Conservation (phyloP, 1,284 basidiomycete species). For the Trametes pubescens region DNA sequence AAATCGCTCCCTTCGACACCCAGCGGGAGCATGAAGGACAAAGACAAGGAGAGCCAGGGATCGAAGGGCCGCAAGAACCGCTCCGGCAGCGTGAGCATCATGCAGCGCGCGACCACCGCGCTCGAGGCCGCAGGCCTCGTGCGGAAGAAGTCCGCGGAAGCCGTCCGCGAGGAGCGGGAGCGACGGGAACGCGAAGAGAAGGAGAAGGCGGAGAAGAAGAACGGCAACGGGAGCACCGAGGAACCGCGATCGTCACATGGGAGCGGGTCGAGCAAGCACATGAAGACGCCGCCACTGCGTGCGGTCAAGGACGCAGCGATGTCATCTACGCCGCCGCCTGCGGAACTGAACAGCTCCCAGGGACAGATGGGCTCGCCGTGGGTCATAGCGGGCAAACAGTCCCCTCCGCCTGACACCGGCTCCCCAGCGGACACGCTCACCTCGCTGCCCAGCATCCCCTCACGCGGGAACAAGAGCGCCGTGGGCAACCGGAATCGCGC, state of each 20-base stretch:
- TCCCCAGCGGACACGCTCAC: slow-evolving; percentile 61
- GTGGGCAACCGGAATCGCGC: slow-evolving; percentile 63
- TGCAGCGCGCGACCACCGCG: slow-evolving; percentile 92
- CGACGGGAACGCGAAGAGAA: slow-evolving; percentile 59
- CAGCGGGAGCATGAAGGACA: slow-evolving; percentile 57
- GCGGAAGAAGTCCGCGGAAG: slow-evolving; percentile 81
- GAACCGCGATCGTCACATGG: slow-evolving; percentile 71
- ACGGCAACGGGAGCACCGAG: slow-evolving; percentile 55
- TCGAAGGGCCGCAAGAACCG: slow-evolving; percentile 71
- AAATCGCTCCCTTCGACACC: slow-evolving; percentile 74
- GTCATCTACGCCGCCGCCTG: slow-evolving; percentile 59
- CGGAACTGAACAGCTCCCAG: slow-evolving; percentile 49
- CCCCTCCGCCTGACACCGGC: slow-evolving; percentile 55
- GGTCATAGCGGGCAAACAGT: slow-evolving; percentile 64
- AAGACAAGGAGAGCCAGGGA: slow-evolving; percentile 47
- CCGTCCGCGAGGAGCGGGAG: slow-evolving; percentile 49
- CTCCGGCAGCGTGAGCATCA: slow-evolving; percentile 89
- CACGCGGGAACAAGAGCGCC: slow-evolving; percentile 44
- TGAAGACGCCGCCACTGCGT: slow-evolving; percentile 73
- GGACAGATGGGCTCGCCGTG: slow-evolving; percentile 70
- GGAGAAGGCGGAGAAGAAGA: slow-evolving; percentile 51
- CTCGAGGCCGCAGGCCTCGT: slow-evolving; percentile 83
- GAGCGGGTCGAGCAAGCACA: slow-evolving; percentile 64
- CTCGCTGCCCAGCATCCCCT: slow-evolving; percentile 62
- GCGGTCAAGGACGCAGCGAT: slow-evolving; percentile 56